A percentile compares a stretch with the other conserved stretches of the same genome.
These are phyloP conservation scores for Kwoniella dendrophila DNA, from an alignment of 768 basidiomycete species.

Conservation along the genomic window DNA sequence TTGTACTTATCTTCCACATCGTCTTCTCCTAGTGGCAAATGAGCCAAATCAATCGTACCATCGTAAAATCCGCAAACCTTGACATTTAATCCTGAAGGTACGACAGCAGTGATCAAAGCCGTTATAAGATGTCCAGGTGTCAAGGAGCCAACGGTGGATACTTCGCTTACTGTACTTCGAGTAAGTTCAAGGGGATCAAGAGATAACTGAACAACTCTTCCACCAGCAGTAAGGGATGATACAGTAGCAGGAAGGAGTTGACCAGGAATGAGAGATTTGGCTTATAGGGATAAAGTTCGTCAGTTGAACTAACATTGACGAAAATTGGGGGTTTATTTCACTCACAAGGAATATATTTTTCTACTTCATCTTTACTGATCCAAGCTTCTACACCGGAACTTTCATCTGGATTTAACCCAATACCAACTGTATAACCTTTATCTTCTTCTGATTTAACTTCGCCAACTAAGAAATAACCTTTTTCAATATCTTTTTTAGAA, in stretches of 20 bases:
- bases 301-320: not conserved
- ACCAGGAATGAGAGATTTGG: conserved; percentile 64
- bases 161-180: conserved; percentile 67
- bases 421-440: conserved; percentile 86
- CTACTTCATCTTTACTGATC: conserved; percentile 73
- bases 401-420: conserved; percentile 64
- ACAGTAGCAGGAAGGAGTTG: conserved; percentile 71
- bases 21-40: conserved; percentile 62
- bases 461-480: conserved; percentile 61
- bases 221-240: conserved; percentile 70
- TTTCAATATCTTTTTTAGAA: conserved; percentile 71
- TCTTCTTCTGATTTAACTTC: conserved; percentile 85
- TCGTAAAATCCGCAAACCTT: conserved; percentile 91
- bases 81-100: conserved; percentile 75
- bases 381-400: conserved; percentile 69
- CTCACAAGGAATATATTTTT: conserved; percentile 54
- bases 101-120: conserved; percentile 74
- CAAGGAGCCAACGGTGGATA: conserved; percentile 74
- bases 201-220: conserved; percentile 73
- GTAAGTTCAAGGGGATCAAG: conserved; percentile 57
- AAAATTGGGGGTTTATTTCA: conserved; percentile 6
- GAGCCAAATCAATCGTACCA: conserved; percentile 81
- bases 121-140: conserved; percentile 84
- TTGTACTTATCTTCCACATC: conserved; percentile 56
- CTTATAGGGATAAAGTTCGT: conserved; percentile 23